These are phyloP conservation scores for Nepenthes alata DNA, from an alignment of 179 eudicot species.

Conservation along the genomic window DNA sequence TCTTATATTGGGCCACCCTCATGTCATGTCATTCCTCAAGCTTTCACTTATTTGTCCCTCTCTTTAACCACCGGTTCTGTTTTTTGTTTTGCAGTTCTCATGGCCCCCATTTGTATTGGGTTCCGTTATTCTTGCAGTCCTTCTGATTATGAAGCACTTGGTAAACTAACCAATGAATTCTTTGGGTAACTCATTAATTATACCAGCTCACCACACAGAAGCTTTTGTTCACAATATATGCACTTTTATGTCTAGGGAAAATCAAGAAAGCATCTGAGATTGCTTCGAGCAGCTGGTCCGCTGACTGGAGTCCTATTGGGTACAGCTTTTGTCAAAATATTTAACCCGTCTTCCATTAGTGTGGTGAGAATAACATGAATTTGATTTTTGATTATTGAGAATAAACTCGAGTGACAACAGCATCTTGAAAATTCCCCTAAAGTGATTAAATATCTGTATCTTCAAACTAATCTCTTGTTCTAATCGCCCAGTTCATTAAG, in stretches of 20 bases:
- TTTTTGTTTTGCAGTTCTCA: constrained; percentile 50
- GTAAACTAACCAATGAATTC: constrained; percentile 21
- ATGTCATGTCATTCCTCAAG: background rate
- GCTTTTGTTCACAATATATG: constrained; percentile 7
- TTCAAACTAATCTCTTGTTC: too few species aligned
- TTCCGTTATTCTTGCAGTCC: constrained; percentile 61
- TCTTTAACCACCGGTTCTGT: constrained; percentile 4
- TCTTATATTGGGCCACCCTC: background rate
- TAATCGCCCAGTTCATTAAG: too few species aligned
- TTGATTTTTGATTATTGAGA: background rate
- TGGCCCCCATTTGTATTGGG: constrained; percentile 99
- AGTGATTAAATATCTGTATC: background rate
- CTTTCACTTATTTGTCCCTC: background rate
- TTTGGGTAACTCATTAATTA: background rate
- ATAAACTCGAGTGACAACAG: background rate
- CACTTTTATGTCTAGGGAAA: constrained; percentile 51
- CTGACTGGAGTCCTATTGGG: constrained; percentile 90
- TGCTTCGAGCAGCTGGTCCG: constrained; percentile 91
- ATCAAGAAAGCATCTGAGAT: constrained; percentile 57
- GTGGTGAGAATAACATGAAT: constrained; percentile 51
- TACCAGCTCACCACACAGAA: background rate
- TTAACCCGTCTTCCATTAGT: constrained; percentile 74
- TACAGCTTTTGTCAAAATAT: constrained; percentile 66
- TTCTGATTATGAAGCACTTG: constrained; percentile 86
- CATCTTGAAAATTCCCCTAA: background rate